phyloP scores from a whole-genome alignment of 441 rosid genomes.

The Capsella rubella region DNA sequence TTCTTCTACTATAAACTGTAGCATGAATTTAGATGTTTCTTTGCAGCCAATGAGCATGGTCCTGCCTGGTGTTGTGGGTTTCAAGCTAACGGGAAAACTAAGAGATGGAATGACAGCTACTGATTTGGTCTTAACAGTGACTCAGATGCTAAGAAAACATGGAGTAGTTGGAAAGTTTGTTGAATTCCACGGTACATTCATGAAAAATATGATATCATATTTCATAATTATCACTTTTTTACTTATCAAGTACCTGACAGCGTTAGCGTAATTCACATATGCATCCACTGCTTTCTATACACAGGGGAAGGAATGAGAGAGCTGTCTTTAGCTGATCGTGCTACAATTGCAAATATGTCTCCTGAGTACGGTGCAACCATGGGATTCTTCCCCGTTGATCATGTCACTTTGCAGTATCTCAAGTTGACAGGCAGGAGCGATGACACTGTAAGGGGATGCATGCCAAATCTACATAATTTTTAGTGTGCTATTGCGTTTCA shows the following conservation, averaged over 20 bases:
- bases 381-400: constrained; percentile 99
- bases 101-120: constrained; percentile 12
- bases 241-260: not conserved
- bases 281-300: not conserved
- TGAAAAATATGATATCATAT: not conserved
- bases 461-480: not conserved
- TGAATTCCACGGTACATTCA: constrained; percentile 1
- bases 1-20: not conserved
- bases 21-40: not conserved
- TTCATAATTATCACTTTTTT: not conserved
- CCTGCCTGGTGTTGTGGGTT: constrained; percentile 3
- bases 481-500: not conserved
- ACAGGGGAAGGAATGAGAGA: constrained; percentile 11
- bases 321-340: constrained; percentile 4
- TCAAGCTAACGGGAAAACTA: constrained; percentile 1
- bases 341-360: constrained; percentile 97
- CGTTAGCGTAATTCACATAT: not conserved
- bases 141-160: constrained; percentile 2
- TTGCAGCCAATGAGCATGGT: constrained; percentile 10
- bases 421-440: constrained; percentile 98
- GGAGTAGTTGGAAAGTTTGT: constrained; percentile 5
- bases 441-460: constrained; percentile 43
- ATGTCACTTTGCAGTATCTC: constrained; percentile 90
- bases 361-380: constrained; percentile 99
- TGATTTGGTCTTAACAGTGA: constrained; percentile 9